Evolutionary conservation across 164 flowering plant species (phyloP).

Genomic region (Aristolochia fimbriata): DNA sequence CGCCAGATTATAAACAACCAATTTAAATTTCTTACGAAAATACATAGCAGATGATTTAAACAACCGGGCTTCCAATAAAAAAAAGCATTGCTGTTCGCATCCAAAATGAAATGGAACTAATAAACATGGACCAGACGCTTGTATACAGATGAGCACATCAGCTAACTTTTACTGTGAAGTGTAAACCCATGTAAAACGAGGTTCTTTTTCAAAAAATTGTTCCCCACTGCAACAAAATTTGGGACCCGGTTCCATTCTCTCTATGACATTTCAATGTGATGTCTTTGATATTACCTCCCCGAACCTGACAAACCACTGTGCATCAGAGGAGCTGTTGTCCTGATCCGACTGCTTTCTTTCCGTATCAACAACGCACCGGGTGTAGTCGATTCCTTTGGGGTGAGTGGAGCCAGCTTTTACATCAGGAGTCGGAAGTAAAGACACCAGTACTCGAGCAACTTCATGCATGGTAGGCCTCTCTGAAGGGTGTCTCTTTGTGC

Average conservation of each 20-base stretch:
- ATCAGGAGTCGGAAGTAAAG: conserved; percentile 50
- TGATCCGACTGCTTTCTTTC: conserved; percentile 14
- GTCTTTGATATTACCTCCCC: conserved; percentile 69
- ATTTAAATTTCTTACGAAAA: too few relatives aligned
- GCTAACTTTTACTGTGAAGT: too few relatives aligned
- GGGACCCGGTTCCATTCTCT: neutral
- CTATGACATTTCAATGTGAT: conserved; percentile 19
- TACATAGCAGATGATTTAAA: too few relatives aligned
- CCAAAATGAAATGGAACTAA: too few relatives aligned
- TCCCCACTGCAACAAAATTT: conserved; percentile 6
- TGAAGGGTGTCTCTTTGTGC: conserved; percentile 57
- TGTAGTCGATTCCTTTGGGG: conserved; percentile 36
- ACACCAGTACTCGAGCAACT: conserved; percentile 56
- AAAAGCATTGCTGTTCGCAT: too few relatives aligned
- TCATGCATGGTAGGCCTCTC: conserved; percentile 92
- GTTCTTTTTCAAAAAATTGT: too few relatives aligned
- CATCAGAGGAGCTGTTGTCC: conserved; percentile 50
- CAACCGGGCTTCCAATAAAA: too few relatives aligned
- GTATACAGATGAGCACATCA: too few relatives aligned
- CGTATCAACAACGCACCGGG: conserved; percentile 27
- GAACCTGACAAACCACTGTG: conserved; percentile 69
- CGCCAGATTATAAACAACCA: too few relatives aligned
- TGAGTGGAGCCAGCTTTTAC: conserved; percentile 23
- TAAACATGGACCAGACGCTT: too few relatives aligned
- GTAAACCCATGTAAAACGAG: too few relatives aligned